These are phyloP conservation scores for Parastagonospora avenae DNA, from an alignment of 2,329 filamentous ascomycete genomes.

Conservation along the genomic window DNA sequence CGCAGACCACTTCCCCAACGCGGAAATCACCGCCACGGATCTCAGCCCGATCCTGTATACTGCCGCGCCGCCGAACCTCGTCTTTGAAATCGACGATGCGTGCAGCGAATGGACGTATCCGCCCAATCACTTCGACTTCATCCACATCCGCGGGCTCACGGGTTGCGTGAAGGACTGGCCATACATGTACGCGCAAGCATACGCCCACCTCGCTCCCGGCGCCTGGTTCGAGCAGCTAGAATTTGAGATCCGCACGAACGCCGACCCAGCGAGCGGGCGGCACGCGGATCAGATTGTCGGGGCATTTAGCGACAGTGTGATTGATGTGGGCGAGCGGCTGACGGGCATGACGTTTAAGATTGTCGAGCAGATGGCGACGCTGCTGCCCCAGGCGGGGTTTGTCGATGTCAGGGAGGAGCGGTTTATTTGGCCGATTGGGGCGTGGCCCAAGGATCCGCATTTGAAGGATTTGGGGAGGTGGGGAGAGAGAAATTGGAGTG, in stretches of 20 bases:
- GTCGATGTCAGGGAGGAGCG: constrained; percentile 30
- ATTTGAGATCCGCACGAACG: constrained; percentile 33
- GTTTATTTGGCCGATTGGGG: constrained; percentile 41
- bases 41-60: constrained; percentile 42
- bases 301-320: constrained; percentile 17
- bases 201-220: constrained; percentile 47
- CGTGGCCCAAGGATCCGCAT: constrained; percentile 39
- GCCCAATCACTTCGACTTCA: constrained; percentile 44
- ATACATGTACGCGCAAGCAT: constrained; percentile 45
- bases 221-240: constrained; percentile 53
- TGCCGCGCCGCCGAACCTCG: constrained; percentile 48
- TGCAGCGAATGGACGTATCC: constrained; percentile 50
- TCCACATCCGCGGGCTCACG: constrained; percentile 49
- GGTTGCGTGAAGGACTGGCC: constrained; percentile 51
- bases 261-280: constrained; percentile 10
- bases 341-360: constrained; percentile 35
- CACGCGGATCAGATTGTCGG: constrained; percentile 29
- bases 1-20: constrained; percentile 43
- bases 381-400: constrained; percentile 33
- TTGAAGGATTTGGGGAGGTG: constrained; percentile 43
- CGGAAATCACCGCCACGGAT: constrained; percentile 45
- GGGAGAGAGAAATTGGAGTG: constrained; percentile 48
- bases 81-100: constrained; percentile 54
- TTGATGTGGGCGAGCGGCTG: constrained; percentile 21
- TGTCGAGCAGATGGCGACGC: constrained; percentile 18